Conservation (phyloP, 148 eudicot genomes). For the Suaeda aralocaspica region DNA sequence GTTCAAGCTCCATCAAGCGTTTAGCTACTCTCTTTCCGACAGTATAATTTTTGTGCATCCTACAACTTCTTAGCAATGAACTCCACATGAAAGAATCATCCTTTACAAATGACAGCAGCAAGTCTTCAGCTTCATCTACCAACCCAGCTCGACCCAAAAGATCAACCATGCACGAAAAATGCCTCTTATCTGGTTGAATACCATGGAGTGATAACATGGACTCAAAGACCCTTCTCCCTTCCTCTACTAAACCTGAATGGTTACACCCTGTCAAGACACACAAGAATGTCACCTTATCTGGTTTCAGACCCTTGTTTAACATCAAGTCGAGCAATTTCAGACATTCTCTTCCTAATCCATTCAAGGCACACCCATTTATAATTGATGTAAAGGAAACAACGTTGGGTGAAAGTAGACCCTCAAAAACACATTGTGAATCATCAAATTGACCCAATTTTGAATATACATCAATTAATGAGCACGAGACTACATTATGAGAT, state of each 20-base stretch:
- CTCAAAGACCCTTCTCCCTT: constrained; percentile 47
- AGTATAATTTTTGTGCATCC: constrained; percentile 47
- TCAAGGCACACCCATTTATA: constrained; percentile 62
- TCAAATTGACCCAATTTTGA: constrained; percentile 55
- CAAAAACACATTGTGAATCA: constrained; percentile 44
- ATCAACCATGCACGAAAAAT: constrained; percentile 72
- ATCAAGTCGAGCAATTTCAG: constrained; percentile 46
- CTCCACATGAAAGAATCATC: constrained; percentile 58
- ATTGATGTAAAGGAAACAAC: constrained; percentile 60
- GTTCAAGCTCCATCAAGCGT: constrained; percentile 51
- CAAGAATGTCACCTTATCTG: constrained; percentile 72
- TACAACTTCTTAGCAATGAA: constrained; percentile 69
- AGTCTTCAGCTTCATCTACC: constrained; percentile 55
- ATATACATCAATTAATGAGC: constrained; percentile 60
- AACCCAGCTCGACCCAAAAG: constrained; percentile 66
- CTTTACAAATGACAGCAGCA: constrained; percentile 37
- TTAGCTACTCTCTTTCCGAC: constrained; percentile 53
- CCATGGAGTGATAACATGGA: constrained; percentile 47
- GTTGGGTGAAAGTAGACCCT: constrained; percentile 45
- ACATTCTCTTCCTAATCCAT: constrained; percentile 65
- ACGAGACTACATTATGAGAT: constrained; percentile 40
- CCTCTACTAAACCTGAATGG: constrained; percentile 74
- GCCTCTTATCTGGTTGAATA: constrained; percentile 51
- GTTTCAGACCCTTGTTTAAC: constrained; percentile 54
- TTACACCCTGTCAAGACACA: constrained; percentile 68